A percentile compares a stretch with the other conserved stretches of the same genome.
Evolutionary conservation across 2,329 filamentous ascomycete species (phyloP).

Genomic region (Phialemonium atrogriseum): DNA sequence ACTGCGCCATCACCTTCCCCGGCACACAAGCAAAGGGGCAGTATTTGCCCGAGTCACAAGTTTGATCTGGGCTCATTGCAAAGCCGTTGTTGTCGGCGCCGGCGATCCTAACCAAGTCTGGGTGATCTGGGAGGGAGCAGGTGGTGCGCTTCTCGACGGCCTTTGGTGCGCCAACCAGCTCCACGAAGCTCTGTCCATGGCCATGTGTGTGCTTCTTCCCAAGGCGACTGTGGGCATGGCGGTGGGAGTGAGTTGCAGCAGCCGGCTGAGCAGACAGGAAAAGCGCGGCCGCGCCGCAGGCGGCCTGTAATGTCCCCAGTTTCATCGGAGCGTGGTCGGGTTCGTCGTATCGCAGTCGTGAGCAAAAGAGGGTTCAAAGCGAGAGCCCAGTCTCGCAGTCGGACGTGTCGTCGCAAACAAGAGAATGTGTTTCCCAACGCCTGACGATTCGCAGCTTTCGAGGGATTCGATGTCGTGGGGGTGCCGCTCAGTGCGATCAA

Average conservation of each 20-base stretch:
- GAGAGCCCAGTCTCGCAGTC: constrained; percentile 6
- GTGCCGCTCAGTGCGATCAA: not conserved
- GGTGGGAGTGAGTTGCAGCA: constrained; percentile 29
- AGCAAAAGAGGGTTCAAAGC: constrained; percentile 9
- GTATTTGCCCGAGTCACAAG: constrained; percentile 58
- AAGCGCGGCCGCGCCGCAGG: constrained; percentile 39
- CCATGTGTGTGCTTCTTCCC: constrained; percentile 14
- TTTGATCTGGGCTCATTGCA: constrained; percentile 70
- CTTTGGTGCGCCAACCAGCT: constrained; percentile 11
- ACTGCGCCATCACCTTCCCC: constrained; percentile 71
- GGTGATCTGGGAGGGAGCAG: constrained; percentile 59
- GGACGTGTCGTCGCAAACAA: too few species aligned
- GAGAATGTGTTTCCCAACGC: not conserved
- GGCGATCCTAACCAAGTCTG: constrained; percentile 60
- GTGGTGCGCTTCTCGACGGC: constrained; percentile 43
- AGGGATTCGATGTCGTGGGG: too few species aligned
- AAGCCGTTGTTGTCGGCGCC: constrained; percentile 64
- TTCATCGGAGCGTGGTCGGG: constrained; percentile 35
- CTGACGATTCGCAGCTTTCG: too few species aligned
- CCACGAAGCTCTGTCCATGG: constrained; percentile 6
- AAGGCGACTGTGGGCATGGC: constrained; percentile 25
- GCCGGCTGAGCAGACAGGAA: constrained; percentile 34
- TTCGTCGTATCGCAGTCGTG: constrained; percentile 1
- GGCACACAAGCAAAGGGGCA: constrained; percentile 72
- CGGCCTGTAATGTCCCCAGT: constrained; percentile 38